A percentile compares a stretch with the other conserved stretches of the same genome.
Conservation (phyloP, 129 eudicot genomes). For the Lonicera japonica region DNA sequence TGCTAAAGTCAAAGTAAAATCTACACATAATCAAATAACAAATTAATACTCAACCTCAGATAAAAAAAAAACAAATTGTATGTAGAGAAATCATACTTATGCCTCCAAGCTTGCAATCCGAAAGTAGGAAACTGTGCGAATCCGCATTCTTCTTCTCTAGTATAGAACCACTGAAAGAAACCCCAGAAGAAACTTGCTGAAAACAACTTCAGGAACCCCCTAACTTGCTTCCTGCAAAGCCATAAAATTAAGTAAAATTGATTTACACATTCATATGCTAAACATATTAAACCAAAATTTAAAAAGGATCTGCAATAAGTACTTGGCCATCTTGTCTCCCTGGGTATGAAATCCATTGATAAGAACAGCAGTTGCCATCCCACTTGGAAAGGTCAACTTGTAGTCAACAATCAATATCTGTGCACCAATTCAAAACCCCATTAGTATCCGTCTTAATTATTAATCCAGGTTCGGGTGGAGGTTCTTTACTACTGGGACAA, state of each 20-base stretch:
- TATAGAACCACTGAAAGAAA: constrained; percentile 86
- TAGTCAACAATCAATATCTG: constrained; percentile 81
- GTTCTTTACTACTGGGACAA: too few relatives aligned
- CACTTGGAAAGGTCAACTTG: constrained; percentile 72
- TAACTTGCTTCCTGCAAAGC: constrained; percentile 70
- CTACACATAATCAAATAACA: constrained; percentile 27
- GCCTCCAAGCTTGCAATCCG: constrained; percentile 51
- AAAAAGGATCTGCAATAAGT: constrained; percentile 2
- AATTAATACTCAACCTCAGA: constrained; percentile 5
- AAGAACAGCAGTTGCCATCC: constrained; percentile 95
- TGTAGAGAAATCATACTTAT: constrained; percentile 24
- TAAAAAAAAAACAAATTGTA: neutral
- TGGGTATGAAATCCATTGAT: constrained; percentile 77
- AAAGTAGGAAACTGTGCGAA: constrained; percentile 59
- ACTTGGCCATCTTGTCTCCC: constrained; percentile 67
- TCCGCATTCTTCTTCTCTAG: constrained; percentile 56
- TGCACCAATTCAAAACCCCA: constrained; percentile 18
- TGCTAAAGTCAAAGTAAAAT: constrained; percentile 87
- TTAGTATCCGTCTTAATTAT: too few relatives aligned
- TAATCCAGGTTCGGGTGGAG: too few relatives aligned
- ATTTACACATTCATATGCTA: neutral
- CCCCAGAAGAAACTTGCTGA: constrained; percentile 80
- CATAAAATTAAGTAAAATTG: neutral
- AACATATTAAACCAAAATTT: neutral
- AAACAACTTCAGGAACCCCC: constrained; percentile 59